A percentile compares a stretch with the other conserved stretches of the same genome.
Conservation (phyloP, 2,329 filamentous ascomycete species). For the Talaromyces sp. region DNA sequence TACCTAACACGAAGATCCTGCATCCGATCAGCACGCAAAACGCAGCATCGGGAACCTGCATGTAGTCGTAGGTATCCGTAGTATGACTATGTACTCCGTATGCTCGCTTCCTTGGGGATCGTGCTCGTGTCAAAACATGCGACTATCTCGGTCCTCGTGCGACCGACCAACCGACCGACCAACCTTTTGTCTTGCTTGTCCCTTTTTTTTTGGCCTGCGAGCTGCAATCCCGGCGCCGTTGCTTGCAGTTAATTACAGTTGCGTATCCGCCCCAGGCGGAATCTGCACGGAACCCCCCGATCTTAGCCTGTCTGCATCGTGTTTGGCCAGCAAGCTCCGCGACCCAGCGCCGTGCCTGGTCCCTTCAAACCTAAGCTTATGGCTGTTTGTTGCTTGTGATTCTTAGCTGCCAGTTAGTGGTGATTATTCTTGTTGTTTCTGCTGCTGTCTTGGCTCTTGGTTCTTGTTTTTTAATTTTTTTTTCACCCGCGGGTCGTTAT, state of each 20-base stretch:
- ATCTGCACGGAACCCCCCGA: conserved; percentile 9
- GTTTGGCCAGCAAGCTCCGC: neutral
- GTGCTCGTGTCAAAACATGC: neutral
- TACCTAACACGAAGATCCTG: neutral
- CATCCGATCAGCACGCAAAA: neutral
- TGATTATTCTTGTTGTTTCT: neutral
- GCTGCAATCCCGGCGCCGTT: neutral
- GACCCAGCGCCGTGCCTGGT: neutral
- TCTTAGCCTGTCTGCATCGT: neutral
- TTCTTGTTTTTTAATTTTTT: neutral
- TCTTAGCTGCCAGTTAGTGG: neutral
- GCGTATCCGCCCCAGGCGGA: conserved; percentile 6
- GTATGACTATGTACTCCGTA: neutral
- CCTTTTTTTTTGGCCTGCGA: no score
- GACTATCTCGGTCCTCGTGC: neutral
- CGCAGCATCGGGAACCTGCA: neutral
- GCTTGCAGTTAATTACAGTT: neutral
- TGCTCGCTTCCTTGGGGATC: neutral
- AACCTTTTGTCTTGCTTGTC: neutral
- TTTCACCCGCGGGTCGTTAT: neutral
- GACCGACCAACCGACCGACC: neutral
- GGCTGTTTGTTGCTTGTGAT: conserved; percentile 3
- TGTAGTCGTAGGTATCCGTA: neutral
- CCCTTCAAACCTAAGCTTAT: conserved; percentile 1
- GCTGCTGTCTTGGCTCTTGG: neutral